Conservation (phyloP, 163 green algal species). For the Scenedesmus sp. region DNA sequence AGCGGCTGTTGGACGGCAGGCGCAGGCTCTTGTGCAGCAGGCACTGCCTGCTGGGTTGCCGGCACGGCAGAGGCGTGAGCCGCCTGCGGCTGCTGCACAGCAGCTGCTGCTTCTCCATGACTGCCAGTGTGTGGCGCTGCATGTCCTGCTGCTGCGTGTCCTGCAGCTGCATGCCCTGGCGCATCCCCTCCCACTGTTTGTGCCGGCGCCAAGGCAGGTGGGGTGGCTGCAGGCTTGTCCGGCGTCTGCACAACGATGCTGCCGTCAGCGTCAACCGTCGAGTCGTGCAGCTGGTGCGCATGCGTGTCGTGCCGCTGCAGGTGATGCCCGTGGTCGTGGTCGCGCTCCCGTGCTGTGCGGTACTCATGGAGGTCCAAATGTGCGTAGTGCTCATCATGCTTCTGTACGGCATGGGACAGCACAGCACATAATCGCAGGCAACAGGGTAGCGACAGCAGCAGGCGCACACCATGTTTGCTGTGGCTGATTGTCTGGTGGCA, state of each 20-base stretch:
- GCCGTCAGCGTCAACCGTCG: conserved; percentile 1
- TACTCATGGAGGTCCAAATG: background rate
- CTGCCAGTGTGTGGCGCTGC: background rate
- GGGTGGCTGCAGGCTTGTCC: background rate
- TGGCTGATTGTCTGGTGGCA: background rate
- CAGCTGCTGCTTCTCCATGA: background rate
- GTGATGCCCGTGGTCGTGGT: conserved; percentile 6
- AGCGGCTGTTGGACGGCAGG: background rate
- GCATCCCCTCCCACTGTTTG: background rate
- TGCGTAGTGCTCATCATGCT: background rate
- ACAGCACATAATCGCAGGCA: background rate
- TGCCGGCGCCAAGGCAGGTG: background rate
- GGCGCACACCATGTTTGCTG: background rate
- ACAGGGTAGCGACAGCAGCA: background rate
- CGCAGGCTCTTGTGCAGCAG: background rate
- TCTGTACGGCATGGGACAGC: background rate
- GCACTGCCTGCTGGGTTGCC: background rate
- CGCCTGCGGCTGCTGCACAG: background rate
- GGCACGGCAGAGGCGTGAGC: background rate
- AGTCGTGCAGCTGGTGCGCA: background rate
- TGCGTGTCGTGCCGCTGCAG: background rate
- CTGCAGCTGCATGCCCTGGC: background rate
- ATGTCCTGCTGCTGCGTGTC: background rate
- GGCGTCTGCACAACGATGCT: conserved; percentile 33
- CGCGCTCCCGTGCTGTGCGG: conserved; percentile 3